A percentile compares a stretch with the other conserved stretches of the same genome.
Conservation (phyloP, 768 basidiomycete genomes). For the Boletus subcaerulescens region DNA sequence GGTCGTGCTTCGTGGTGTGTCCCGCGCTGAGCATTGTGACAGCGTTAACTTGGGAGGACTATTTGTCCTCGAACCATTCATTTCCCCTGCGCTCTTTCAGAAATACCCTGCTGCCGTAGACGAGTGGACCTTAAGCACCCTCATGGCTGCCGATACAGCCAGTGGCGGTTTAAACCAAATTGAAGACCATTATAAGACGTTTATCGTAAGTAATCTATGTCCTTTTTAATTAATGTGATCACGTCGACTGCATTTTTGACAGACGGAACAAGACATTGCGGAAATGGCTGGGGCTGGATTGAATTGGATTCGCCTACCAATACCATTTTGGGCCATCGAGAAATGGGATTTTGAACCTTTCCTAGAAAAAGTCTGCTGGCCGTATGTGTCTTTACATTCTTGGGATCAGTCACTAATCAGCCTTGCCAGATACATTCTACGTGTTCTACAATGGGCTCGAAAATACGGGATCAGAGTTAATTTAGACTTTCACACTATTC, state of each 20-base stretch:
- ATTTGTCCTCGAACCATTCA: conserved; percentile 79
- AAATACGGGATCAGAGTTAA: conserved; percentile 88
- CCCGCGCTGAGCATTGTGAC: conserved; percentile 9
- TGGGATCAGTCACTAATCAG: conserved; percentile 1
- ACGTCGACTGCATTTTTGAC: conserved; percentile 3
- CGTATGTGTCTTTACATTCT: conserved; percentile 34
- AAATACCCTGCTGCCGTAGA: conserved; percentile 55
- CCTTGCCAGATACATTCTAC: conserved; percentile 60
- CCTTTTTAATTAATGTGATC: neutral
- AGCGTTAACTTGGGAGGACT: conserved; percentile 74
- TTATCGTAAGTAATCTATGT: conserved; percentile 56
- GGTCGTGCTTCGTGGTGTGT: conserved; percentile 1
- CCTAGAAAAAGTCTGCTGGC: conserved; percentile 72
- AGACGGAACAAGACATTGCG: conserved; percentile 90
- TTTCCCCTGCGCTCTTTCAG: conserved; percentile 61
- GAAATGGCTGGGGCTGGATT: conserved; percentile 85
- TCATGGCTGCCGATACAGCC: conserved; percentile 64
- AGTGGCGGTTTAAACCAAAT: conserved; percentile 64
- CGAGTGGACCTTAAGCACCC: conserved; percentile 64
- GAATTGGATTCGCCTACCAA: conserved; percentile 79
- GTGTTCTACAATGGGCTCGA: conserved; percentile 75
- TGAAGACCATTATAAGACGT: conserved; percentile 76
- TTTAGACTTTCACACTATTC: conserved; percentile 76
- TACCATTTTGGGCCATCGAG: conserved; percentile 87
- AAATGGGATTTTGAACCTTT: conserved; percentile 75